Percentiles rank a stretch among this genome's conserved stretches.
These are phyloP conservation scores for Diospyros kaki DNA, from an alignment of 148 eudicot species.

Conservation along the genomic window DNA sequence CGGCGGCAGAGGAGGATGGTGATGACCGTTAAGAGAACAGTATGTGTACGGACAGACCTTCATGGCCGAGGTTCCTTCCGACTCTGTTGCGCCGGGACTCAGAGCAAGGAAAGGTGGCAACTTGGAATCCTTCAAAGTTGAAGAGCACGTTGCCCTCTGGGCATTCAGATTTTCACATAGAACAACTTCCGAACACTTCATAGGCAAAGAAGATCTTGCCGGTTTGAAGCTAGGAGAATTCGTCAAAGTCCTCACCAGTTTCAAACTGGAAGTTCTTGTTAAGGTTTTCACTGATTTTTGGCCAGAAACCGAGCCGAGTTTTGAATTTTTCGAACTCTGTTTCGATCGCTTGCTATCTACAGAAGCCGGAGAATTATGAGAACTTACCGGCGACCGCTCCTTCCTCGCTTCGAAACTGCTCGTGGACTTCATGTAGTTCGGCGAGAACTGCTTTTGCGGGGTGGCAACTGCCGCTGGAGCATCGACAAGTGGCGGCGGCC, in stretches of 20 bases:
- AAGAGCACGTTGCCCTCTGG: conserved; percentile 68
- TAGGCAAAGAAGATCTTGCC: conserved; percentile 27
- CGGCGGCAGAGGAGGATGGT: conserved; percentile 50
- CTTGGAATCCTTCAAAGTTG: conserved; percentile 70
- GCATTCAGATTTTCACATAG: conserved; percentile 40
- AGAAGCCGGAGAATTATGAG: not conserved
- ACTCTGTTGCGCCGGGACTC: conserved; percentile 59
- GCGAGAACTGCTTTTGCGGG: conserved; percentile 26
- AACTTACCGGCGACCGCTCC: conserved; percentile 42
- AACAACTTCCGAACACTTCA: conserved; percentile 34
- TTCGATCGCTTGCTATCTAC: conserved; percentile 10
- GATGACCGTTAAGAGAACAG: conserved; percentile 88
- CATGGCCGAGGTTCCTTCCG: conserved; percentile 59
- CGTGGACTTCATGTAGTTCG: conserved; percentile 87
- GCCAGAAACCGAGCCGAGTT: conserved; percentile 23
- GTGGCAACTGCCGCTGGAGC: conserved; percentile 23
- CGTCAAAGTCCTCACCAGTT: conserved; percentile 28
- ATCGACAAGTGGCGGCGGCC: conserved; percentile 31
- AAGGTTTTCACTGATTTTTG: conserved; percentile 29
- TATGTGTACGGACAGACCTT: conserved; percentile 77
- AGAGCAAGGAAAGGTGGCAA: conserved; percentile 61
- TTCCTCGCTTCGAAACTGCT: conserved; percentile 72
- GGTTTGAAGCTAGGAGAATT: conserved; percentile 57
- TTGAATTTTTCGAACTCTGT: conserved; percentile 19
- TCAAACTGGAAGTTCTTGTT: conserved; percentile 43